Evolutionary conservation across 768 basidiomycete genomes (phyloP).

Genomic region (Amanita thiersii): DNA sequence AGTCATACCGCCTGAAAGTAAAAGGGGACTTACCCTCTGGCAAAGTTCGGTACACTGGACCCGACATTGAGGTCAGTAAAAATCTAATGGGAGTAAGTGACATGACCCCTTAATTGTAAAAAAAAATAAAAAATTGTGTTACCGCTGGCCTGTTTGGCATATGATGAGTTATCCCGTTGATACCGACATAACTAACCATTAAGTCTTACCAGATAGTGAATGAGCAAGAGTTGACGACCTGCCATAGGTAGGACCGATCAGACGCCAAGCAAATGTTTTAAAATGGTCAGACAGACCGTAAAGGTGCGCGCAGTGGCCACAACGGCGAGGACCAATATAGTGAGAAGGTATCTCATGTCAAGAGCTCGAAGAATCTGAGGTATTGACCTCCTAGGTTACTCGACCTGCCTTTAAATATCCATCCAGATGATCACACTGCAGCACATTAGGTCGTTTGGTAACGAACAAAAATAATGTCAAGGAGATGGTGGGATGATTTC

Average conservation of each 20-base stretch:
- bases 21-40: conserved; percentile 32
- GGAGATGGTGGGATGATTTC: no score
- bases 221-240: conserved; percentile 53
- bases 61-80: conserved; percentile 50
- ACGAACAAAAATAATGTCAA: no score
- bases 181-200: background rate
- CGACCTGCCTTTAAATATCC: no score
- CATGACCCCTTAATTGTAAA: background rate
- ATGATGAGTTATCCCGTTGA: background rate
- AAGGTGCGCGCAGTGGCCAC: conserved; percentile 45
- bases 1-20: no score
- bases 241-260: background rate
- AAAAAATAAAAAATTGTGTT: no score
- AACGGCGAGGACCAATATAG: conserved; percentile 19
- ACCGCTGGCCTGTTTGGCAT: conserved; percentile 28
- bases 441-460: no score
- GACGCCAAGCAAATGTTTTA: no score
- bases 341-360: conserved; percentile 24
- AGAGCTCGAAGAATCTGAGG: no score
- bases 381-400: no score
- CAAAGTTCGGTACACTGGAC: conserved; percentile 39
- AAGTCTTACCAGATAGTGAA: conserved; percentile 64
- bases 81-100: background rate
- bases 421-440: no score
- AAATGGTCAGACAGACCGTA: conserved; percentile 32